Conservation (phyloP, 2,329 filamentous ascomycete genomes). For the Orbilia oligospora region DNA sequence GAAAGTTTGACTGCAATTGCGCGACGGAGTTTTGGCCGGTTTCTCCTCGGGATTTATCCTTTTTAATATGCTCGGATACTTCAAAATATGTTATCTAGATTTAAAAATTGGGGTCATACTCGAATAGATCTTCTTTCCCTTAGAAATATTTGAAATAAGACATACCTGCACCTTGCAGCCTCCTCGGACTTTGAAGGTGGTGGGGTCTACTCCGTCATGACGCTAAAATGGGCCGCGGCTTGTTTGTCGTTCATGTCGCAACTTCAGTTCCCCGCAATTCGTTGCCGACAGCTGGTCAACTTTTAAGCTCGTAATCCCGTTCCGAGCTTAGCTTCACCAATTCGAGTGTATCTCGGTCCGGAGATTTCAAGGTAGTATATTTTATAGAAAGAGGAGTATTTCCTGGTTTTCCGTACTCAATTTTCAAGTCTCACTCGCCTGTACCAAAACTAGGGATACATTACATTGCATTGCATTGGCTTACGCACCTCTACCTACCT, state of each 20-base stretch:
- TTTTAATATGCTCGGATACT: constrained; percentile 4
- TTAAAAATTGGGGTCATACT: not conserved
- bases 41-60: constrained; percentile 5
- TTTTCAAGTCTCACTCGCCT: not conserved
- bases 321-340: constrained; percentile 32
- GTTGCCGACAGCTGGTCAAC: constrained; percentile 47
- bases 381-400: not conserved
- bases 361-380: constrained; percentile 7
- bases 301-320: constrained; percentile 24
- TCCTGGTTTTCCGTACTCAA: not conserved
- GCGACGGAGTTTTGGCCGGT: constrained; percentile 10
- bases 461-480: not conserved
- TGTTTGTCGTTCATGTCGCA: not conserved
- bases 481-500: too few species aligned
- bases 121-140: not conserved
- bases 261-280: constrained; percentile 54
- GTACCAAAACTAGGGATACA: not conserved
- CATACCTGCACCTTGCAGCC: not conserved
- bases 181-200: constrained; percentile 43
- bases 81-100: not conserved
- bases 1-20: not conserved
- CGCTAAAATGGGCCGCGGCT: constrained; percentile 43
- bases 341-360: constrained; percentile 47
- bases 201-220: constrained; percentile 2
- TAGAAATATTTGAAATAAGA: not conserved